Conservation (phyloP, 345 rosid species). For the Toxicodendron radicans region DNA sequence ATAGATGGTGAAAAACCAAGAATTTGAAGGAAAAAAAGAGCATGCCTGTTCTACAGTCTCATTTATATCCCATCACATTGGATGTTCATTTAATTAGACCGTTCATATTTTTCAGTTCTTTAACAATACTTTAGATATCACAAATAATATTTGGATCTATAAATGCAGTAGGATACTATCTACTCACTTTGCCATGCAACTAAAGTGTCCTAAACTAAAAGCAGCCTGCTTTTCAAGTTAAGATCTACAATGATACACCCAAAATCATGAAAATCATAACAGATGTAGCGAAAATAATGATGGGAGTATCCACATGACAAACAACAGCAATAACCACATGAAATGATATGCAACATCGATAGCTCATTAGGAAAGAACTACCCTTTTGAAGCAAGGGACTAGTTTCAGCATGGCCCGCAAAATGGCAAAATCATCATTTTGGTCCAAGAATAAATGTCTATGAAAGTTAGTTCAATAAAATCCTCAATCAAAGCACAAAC, state of each 20-base stretch:
- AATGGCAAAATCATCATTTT: background rate
- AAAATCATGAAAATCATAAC: background rate
- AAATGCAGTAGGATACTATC: background rate
- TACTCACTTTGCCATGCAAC: background rate
- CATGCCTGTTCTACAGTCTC: background rate
- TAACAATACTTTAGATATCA: background rate
- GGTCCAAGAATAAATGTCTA: background rate
- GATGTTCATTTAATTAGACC: background rate
- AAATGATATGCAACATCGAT: background rate
- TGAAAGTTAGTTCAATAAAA: background rate
- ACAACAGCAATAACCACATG: too few species aligned
- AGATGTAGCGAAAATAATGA: too few species aligned
- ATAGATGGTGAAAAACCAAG: background rate
- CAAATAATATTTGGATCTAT: background rate
- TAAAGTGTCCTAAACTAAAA: constrained; percentile 1
- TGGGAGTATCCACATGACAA: background rate
- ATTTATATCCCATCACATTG: background rate
- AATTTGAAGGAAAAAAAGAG: background rate
- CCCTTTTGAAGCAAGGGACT: background rate
- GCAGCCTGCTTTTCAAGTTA: background rate
- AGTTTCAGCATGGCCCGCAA: background rate
- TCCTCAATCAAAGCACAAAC: background rate
- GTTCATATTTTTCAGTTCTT: background rate
- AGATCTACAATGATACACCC: background rate
- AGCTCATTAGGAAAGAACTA: background rate